Base-by-base conservation (phyloP, 2,329 filamentous ascomycete genomes). In the Cadophora malorum region DNA sequence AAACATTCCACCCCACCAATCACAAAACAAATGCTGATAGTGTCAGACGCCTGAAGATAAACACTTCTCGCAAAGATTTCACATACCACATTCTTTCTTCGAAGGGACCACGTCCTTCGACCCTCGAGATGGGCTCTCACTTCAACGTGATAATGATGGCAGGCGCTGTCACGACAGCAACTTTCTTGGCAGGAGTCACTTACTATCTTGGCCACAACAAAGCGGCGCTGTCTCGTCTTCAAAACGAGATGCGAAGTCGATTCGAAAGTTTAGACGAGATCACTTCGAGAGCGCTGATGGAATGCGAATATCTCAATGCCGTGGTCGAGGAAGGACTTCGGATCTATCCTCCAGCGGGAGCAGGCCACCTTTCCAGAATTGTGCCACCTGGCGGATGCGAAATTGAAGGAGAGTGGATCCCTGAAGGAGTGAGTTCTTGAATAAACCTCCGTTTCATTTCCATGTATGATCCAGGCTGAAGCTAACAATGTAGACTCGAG, bases 61-160 rank as follows among this genome's bases (percentile, higher is more conserved):
- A 38, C 23, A 68, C 67, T 8, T 28, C n/a, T 1, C 66, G 68
- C 4, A 72, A 73, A 64, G 71, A 73, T 50, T 73, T 73, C 62
- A 59, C 67, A 23, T 61, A 70, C 59, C 69, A 73, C 55, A 73
- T 73, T 49, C 64, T 71, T 8, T 58, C 63, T 25, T 68, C 66
- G 12, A 69, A 70, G 61, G 68, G 70, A 8, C 68, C 70, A 10
- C 64, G 52, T 23, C 64, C 71, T 21, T 69, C 71, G 9, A 64
- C 60, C 28, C 52, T 67, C n/a, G 71, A 73, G 67, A 69, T 72
- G 47, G 69, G 63, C 6, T 72, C 70, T 25, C 70, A 72, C 47
- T 72, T 72, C 60, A 72, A 72, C 23, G 70, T 72, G 3, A 70
- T 72, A 25, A 72, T 72, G 70, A 72, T 72, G 67, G 70, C 69